Evolutionary conservation across 169 alveolate species (phyloP).

Genomic region (Plasmodium billcollinsi): DNA sequence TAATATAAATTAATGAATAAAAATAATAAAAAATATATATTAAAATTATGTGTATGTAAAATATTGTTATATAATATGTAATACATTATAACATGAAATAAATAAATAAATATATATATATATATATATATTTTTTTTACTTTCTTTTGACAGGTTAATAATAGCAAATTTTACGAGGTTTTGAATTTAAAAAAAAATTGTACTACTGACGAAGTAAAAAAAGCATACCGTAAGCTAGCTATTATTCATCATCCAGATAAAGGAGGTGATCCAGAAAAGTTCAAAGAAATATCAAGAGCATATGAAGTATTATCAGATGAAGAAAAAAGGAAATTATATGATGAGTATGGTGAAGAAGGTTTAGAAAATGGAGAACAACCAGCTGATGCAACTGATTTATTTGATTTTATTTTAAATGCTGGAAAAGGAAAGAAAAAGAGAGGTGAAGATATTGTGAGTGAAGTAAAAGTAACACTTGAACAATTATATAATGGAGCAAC

Average conservation of each 20-base stretch:
- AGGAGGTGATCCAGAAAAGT: constrained; percentile 98
- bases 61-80: too few species aligned
- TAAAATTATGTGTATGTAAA: too few species aligned
- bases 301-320: constrained; percentile 97
- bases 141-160: constrained; percentile 82
- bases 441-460: constrained; percentile 92
- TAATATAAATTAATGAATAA: too few species aligned
- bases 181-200: constrained; percentile 90
- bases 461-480: constrained; percentile 95
- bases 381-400: constrained; percentile 89
- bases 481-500: constrained; percentile 97
- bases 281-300: constrained; percentile 97
- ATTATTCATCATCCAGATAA: constrained; percentile 98
- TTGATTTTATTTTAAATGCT: constrained; percentile 96
- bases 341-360: constrained; percentile 98
- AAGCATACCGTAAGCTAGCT: constrained; percentile 96
- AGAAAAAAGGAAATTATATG: constrained; percentile 96
- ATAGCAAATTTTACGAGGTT: constrained; percentile 89
- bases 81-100: too few species aligned
- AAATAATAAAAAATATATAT: too few species aligned
- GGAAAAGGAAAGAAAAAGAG: constrained; percentile 93
- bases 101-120: not conserved
- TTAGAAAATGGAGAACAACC: constrained; percentile 94
- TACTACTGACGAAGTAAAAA: constrained; percentile 93
- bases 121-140: not conserved